phyloP scores from a whole-genome alignment of 306 rosid genomes.

The Corylus americana region DNA sequence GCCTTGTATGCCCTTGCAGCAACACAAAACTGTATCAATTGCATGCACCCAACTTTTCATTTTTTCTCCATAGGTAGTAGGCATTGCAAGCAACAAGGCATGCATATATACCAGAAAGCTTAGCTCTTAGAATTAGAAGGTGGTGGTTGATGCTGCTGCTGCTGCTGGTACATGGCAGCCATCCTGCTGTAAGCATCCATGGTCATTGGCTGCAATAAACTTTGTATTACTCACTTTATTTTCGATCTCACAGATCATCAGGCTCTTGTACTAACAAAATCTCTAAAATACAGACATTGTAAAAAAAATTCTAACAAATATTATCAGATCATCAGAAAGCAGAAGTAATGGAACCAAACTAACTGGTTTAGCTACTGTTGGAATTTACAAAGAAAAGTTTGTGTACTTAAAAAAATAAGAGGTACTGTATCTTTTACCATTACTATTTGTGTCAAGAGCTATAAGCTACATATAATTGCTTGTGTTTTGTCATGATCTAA shows the following conservation, averaged over 20 bases:
- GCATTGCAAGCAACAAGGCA: background rate
- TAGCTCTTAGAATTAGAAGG: constrained; percentile 61
- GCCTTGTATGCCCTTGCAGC: background rate
- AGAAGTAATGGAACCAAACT: too few species aligned
- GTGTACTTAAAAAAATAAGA: background rate
- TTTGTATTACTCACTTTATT: background rate
- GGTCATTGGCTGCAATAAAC: constrained; percentile 65
- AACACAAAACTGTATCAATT: background rate
- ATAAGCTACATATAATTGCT: background rate
- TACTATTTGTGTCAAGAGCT: background rate
- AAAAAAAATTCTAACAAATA: too few species aligned
- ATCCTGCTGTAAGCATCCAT: constrained; percentile 76
- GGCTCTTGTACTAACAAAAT: background rate
- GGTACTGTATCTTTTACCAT: background rate
- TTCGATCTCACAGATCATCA: background rate
- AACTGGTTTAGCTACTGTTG: too few species aligned
- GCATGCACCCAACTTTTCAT: background rate
- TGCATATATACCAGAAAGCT: background rate
- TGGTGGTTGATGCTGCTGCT: constrained; percentile 69
- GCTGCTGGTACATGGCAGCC: constrained; percentile 76
- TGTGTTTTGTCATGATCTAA: background rate
- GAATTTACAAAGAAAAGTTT: background rate
- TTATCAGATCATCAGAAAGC: background rate
- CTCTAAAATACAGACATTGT: background rate
- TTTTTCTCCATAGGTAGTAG: background rate